Percentiles rank a stretch among this genome's conserved stretches.
These are phyloP conservation scores for Saksenaea vasiformis DNA, from an alignment of 371 early-diverging fungal genomes.

Conservation along the genomic window DNA sequence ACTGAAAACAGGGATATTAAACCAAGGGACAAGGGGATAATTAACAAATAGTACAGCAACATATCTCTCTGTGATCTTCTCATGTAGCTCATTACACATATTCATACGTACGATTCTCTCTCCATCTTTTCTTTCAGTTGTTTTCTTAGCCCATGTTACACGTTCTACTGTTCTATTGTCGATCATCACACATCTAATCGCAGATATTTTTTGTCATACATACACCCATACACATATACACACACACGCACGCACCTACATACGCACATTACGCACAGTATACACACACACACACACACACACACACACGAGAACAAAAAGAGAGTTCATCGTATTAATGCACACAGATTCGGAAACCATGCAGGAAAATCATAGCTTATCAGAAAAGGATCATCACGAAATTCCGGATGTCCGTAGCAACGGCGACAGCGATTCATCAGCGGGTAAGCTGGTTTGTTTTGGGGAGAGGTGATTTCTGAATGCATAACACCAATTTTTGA, in stretches of 20 bases:
- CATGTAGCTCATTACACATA: neutral
- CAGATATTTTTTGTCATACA: neutral
- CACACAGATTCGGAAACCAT: neutral
- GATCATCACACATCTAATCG: neutral
- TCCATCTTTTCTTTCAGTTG: neutral
- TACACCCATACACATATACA: neutral
- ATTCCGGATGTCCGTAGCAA: neutral
- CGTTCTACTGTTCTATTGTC: neutral
- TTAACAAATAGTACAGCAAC: neutral
- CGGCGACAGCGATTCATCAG: neutral
- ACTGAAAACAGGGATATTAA: neutral
- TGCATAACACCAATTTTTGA: neutral
- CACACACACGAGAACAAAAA: neutral
- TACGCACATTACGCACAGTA: neutral
- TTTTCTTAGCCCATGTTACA: constrained; percentile 1
- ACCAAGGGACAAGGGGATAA: constrained; percentile 4
- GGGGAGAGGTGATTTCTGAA: neutral
- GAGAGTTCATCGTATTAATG: neutral
- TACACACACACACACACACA: neutral
- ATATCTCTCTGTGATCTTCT: neutral
- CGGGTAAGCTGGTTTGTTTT: neutral
- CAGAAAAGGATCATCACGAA: neutral
- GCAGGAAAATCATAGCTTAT: neutral
- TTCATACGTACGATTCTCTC: neutral
- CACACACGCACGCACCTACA: neutral